Evolutionary conservation across 495 filamentous ascomycete species (phyloP).

Genomic region (Geopyxis carbonaria): DNA sequence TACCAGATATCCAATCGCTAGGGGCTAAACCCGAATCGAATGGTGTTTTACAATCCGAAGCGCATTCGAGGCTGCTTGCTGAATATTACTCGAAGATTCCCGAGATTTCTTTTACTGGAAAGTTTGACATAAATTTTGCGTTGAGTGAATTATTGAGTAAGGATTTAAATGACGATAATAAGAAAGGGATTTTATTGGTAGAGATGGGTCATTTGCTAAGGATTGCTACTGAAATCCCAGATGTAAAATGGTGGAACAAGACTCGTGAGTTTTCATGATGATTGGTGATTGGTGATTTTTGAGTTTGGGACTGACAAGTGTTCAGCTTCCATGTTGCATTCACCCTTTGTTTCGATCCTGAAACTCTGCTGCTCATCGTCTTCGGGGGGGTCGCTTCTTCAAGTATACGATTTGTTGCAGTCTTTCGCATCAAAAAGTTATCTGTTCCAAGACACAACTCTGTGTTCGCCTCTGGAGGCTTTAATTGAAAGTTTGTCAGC

Average conservation of each 20-base stretch:
- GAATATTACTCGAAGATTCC: constrained; percentile 71
- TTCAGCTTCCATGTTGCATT: constrained; percentile 16
- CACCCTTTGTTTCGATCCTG: constrained; percentile 22
- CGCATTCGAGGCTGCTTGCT: constrained; percentile 51
- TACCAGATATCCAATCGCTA: constrained; percentile 41
- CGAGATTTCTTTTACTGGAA: constrained; percentile 60
- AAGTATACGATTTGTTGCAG: constrained; percentile 17
- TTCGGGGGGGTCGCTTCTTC: constrained; percentile 12
- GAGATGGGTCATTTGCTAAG: constrained; percentile 21
- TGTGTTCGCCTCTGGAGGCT: constrained; percentile 17
- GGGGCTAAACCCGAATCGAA: constrained; percentile 3
- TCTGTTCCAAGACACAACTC: constrained; percentile 20
- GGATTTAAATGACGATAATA: constrained; percentile 1
- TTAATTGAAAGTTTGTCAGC: constrained; percentile 22
- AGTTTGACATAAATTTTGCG: constrained; percentile 49
- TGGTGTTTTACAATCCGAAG: constrained; percentile 53
- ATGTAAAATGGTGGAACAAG: constrained; percentile 25
- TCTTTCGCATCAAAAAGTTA: constrained; percentile 17
- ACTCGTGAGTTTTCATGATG: constrained; percentile 9
- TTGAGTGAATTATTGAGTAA: constrained; percentile 11
- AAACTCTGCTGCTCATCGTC: constrained; percentile 15
- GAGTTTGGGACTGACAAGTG: constrained; percentile 2
- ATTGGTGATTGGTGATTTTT: neutral
- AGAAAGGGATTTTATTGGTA: constrained; percentile 15
- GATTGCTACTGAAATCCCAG: constrained; percentile 18